Evolutionary conservation across 176 grass and related monocot species (phyloP).

Genomic region (Chloris gayana): DNA sequence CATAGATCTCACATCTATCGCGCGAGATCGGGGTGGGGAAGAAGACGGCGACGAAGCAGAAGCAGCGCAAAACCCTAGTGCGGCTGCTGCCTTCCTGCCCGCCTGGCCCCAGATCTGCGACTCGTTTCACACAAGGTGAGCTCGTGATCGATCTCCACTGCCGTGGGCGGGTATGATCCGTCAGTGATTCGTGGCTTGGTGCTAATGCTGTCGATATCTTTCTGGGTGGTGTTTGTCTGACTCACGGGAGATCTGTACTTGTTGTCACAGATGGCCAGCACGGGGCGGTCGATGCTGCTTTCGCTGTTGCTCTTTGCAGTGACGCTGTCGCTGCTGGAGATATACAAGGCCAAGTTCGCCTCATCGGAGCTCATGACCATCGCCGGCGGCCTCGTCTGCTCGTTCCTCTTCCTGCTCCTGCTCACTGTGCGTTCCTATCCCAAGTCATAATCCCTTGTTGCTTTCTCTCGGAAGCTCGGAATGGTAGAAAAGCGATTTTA

Average conservation of each 20-base stretch:
- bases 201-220: not conserved
- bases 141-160: not conserved
- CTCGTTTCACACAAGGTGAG: not conserved
- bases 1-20: slow-evolving; percentile 7
- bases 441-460: not conserved
- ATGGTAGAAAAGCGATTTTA: not conserved
- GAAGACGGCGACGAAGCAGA: not conserved
- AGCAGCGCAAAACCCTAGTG: slow-evolving; percentile 37
- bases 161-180: not conserved
- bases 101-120: not conserved
- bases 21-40: not conserved
- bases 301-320: slow-evolving; percentile 82
- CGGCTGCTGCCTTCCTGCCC: not conserved
- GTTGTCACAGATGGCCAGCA: slow-evolving; percentile 55
- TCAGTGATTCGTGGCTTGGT: not conserved
- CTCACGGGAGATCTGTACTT: not conserved
- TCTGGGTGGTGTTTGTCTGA: not conserved
- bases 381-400: slow-evolving; percentile 84
- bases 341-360: slow-evolving; percentile 84
- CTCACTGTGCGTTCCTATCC: slow-evolving; percentile 68
- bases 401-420: slow-evolving; percentile 82
- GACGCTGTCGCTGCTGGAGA: slow-evolving; percentile 90
- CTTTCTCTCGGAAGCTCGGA: not conserved
- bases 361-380: slow-evolving; percentile 96
- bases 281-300: slow-evolving; percentile 80